These are phyloP conservation scores for Sanguinoderma infundibulare DNA, from an alignment of 1,284 basidiomycete species.

Conservation along the genomic window DNA sequence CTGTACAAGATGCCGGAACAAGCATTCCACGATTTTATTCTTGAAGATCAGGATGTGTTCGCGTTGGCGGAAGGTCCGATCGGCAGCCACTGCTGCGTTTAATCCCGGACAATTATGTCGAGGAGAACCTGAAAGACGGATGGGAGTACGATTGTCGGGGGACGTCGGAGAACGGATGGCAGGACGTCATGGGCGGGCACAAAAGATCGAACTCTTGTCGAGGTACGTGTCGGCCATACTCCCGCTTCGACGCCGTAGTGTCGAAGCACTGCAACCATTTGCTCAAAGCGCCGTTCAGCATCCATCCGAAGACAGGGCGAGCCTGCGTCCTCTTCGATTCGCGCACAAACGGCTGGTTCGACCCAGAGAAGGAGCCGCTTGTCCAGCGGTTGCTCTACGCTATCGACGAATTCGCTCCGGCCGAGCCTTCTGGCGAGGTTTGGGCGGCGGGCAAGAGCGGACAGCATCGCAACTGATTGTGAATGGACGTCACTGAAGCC, in stretches of 20 bases:
- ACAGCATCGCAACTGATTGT: too few relatives aligned
- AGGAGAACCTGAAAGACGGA: conserved; percentile 51
- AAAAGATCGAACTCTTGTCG: neutral
- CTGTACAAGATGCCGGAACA: conserved; percentile 50
- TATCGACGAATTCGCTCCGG: too few relatives aligned
- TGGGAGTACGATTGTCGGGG: conserved; percentile 68
- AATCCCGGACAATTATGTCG: conserved; percentile 67
- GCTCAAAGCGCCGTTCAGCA: too few relatives aligned
- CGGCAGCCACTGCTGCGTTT: conserved; percentile 77
- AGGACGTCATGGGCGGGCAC: conserved; percentile 54
- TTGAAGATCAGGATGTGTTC: conserved; percentile 91
- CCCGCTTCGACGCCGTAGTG: conserved; percentile 94
- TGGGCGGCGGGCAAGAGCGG: too few relatives aligned
- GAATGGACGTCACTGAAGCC: too few relatives aligned
- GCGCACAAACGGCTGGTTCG: too few relatives aligned
- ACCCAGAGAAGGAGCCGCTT: too few relatives aligned
- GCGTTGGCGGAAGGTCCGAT: conserved; percentile 71
- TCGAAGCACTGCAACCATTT: conserved; percentile 97
- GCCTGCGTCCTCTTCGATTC: too few relatives aligned
- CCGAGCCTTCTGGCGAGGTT: too few relatives aligned
- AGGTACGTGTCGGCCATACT: too few relatives aligned
- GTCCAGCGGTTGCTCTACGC: too few relatives aligned
- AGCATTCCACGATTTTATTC: conserved; percentile 72
- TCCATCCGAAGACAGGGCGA: too few relatives aligned
- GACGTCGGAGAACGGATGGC: conserved; percentile 76